phyloP scores from a whole-genome alignment of 495 filamentous ascomycete species.

The Corynascus novoguineensis region DNA sequence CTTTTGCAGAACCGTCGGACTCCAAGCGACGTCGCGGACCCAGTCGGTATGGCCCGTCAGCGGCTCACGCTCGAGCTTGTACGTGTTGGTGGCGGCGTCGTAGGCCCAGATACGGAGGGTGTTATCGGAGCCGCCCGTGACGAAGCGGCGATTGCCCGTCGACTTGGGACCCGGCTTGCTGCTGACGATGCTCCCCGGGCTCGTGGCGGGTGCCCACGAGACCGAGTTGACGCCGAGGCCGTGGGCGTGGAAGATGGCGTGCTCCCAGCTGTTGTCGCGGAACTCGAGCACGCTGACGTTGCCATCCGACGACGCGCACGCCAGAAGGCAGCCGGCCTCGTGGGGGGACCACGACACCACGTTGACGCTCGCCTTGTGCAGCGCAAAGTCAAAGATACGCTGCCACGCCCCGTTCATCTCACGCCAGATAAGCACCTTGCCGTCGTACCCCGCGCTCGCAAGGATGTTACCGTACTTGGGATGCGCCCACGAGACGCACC shows the following conservation, averaged over 20 bases:
- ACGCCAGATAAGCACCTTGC: slow-evolving; percentile 97
- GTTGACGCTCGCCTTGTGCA: slow-evolving; percentile 93
- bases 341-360: slow-evolving; percentile 96
- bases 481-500: slow-evolving; percentile 96
- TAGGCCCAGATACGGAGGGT: slow-evolving; percentile 80
- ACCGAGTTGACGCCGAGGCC: slow-evolving; percentile 91
- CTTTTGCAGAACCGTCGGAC: slow-evolving; percentile 86
- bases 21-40: slow-evolving; percentile 98
- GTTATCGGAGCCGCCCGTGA: slow-evolving; percentile 91
- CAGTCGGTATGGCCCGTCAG: slow-evolving; percentile 84
- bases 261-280: slow-evolving; percentile 83
- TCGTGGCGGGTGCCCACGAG: slow-evolving; percentile 82
- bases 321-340: slow-evolving; percentile 89
- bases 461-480: slow-evolving; percentile 98
- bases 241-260: slow-evolving; percentile 86
- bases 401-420: slow-evolving; percentile 72
- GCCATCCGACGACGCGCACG: slow-evolving; percentile 89
- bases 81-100: slow-evolving; percentile 44
- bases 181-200: slow-evolving; percentile 73
- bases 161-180: slow-evolving; percentile 56
- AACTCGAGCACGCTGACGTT: slow-evolving; percentile 91
- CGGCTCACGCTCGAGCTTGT: slow-evolving; percentile 51
- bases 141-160: slow-evolving; percentile 66
- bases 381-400: slow-evolving; percentile 80
- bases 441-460: slow-evolving; percentile 89